Conservation (phyloP, 2,329 filamentous ascomycete genomes). For the Paramyrothecium sp. region DNA sequence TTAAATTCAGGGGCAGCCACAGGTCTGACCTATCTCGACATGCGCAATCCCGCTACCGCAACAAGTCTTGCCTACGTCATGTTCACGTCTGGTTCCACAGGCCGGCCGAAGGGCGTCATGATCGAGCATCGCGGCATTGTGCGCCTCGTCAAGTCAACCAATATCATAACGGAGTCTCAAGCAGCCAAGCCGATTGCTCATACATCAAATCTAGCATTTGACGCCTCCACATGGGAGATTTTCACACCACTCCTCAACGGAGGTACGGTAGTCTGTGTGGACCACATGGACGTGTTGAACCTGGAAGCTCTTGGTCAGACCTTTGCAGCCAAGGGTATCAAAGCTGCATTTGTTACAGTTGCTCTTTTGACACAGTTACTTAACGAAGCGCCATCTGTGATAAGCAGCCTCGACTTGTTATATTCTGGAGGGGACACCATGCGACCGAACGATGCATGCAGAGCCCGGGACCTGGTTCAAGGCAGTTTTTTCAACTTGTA, state of each 20-base stretch:
- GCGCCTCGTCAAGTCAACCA: conserved; percentile 2
- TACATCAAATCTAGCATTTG: conserved; percentile 10
- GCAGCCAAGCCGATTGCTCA: conserved; percentile 1
- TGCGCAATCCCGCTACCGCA: neutral
- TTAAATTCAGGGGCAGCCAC: neutral
- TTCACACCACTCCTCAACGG: conserved; percentile 14
- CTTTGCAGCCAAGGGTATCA: conserved; percentile 7
- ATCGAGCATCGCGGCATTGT: conserved; percentile 7
- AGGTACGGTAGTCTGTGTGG: conserved; percentile 14
- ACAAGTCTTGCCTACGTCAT: conserved; percentile 4
- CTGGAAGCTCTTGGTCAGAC: conserved; percentile 4
- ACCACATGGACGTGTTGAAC: conserved; percentile 10
- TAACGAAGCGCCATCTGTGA: neutral
- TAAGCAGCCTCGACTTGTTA: conserved; percentile 8
- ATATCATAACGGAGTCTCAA: neutral
- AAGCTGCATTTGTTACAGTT: conserved; percentile 7
- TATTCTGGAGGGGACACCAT: conserved; percentile 11
- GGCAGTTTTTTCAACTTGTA: conserved; percentile 8
- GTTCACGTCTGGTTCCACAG: conserved; percentile 6
- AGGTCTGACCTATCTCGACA: neutral
- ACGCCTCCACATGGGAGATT: conserved; percentile 8
- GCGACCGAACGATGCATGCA: conserved; percentile 6
- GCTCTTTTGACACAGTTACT: conserved; percentile 14
- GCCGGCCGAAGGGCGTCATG: conserved; percentile 12
- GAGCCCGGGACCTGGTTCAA: neutral